phyloP scores from a whole-genome alignment of 2,329 filamentous ascomycete genomes.

The Alternaria postmessia region DNA sequence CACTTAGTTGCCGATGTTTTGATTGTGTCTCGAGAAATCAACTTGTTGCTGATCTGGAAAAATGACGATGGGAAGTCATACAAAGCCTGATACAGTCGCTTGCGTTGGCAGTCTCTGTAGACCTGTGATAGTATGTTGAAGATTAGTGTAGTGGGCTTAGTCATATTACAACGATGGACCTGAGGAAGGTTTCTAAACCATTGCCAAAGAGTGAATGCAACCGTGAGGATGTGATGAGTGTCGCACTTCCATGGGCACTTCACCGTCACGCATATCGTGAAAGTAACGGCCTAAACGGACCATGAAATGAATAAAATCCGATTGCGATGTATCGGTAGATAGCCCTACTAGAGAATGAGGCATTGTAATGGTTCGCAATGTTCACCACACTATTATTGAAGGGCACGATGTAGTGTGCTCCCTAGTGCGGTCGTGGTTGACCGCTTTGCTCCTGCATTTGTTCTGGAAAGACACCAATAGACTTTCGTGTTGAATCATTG shows the following conservation, averaged over 20 bases:
- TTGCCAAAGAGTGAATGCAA: background rate
- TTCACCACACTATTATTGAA: background rate
- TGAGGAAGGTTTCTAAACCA: background rate
- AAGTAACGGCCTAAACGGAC: background rate
- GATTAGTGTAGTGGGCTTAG: background rate
- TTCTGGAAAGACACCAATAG: background rate
- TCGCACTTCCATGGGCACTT: background rate
- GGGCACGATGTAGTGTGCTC: background rate
- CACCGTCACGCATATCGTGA: background rate
- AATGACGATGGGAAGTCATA: background rate
- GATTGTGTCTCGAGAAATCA: background rate
- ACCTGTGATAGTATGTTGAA: background rate
- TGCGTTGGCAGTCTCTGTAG: background rate
- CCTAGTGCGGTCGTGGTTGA: background rate
- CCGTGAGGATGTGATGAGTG: background rate
- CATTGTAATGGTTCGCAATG: background rate
- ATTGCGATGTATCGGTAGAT: background rate
- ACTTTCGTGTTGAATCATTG: background rate
- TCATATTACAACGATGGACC: background rate
- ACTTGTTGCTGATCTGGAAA: background rate
- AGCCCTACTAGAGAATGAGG: background rate
- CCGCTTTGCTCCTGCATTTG: background rate
- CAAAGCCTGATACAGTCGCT: background rate
- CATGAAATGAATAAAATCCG: background rate
- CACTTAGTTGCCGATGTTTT: background rate